These are phyloP conservation scores for Monosporascus sp. DNA, from an alignment of 2,329 filamentous ascomycete genomes.

Conservation along the genomic window DNA sequence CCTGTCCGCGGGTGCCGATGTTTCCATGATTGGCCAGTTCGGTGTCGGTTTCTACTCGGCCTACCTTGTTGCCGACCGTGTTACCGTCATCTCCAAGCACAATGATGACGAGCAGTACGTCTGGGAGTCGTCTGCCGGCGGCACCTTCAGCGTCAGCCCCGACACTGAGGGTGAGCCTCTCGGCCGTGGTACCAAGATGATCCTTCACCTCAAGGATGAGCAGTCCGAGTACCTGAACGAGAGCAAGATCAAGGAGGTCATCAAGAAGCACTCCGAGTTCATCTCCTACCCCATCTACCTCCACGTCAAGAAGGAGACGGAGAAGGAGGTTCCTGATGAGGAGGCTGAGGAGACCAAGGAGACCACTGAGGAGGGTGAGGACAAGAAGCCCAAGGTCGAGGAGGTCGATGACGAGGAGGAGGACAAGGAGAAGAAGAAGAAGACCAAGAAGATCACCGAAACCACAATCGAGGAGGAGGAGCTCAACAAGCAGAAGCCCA, in stretches of 20 bases:
- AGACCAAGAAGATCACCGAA: conserved; percentile 99
- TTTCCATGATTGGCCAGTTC: conserved; percentile 99
- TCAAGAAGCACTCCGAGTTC: conserved; percentile 99
- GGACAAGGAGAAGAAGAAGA: conserved; percentile 83
- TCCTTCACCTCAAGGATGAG: conserved; percentile 99
- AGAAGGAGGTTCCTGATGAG: conserved; percentile 98
- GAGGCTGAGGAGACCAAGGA: conserved; percentile 71
- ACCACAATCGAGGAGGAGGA: conserved; percentile 98
- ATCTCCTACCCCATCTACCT: conserved; percentile 99
- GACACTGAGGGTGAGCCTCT: conserved; percentile 89
- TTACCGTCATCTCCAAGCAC: conserved; percentile 95
- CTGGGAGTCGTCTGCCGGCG: conserved; percentile 96
- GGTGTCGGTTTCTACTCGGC: conserved; percentile 99
- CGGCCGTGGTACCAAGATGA: conserved; percentile 94
- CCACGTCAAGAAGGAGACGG: conserved; percentile 97
- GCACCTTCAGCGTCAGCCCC: conserved; percentile 88
- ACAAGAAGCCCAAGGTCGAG: conserved; percentile 96
- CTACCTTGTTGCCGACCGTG: conserved; percentile 96
- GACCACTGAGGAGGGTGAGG: conserved; percentile 62
- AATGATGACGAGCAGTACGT: conserved; percentile 99
- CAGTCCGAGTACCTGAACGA: conserved; percentile 98
- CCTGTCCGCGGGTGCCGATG: conserved; percentile 93
- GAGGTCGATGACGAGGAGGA: conserved; percentile 86
- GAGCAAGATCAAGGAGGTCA: conserved; percentile 99
- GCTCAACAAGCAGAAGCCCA: conserved; percentile 99